Conservation (phyloP, 768 basidiomycete genomes). For the Cantharellus cinnabarinus region DNA sequence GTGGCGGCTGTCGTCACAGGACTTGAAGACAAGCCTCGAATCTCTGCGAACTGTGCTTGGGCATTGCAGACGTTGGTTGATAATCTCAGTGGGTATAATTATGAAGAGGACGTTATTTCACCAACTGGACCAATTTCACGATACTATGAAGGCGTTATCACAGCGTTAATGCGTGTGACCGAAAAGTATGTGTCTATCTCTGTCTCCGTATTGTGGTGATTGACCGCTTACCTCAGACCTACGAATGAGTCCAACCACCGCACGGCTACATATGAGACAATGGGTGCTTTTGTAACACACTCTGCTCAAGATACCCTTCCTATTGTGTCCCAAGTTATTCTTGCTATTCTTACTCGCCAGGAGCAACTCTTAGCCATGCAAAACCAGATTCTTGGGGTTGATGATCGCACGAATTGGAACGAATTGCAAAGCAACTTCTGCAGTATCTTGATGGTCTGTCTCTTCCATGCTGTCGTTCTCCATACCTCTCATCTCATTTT, state of each 20-base stretch:
- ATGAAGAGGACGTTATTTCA: slow-evolving; percentile 36
- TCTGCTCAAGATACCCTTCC: slow-evolving; percentile 58
- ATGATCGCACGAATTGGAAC: slow-evolving; percentile 98
- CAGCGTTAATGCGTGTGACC: slow-evolving; percentile 66
- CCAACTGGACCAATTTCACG: slow-evolving; percentile 54
- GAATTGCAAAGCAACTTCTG: slow-evolving; percentile 93
- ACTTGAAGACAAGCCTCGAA: slow-evolving; percentile 60
- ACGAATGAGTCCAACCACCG: slow-evolving; percentile 83
- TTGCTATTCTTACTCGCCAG: slow-evolving; percentile 75
- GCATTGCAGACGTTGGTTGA: slow-evolving; percentile 89
- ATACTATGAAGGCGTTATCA: slow-evolving; percentile 74
- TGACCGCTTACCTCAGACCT: slow-evolving; percentile 24
- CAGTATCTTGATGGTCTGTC: slow-evolving; percentile 63
- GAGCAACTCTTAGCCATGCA: slow-evolving; percentile 67
- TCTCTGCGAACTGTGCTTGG: slow-evolving; percentile 90
- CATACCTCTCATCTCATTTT: neutral
- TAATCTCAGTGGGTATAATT: slow-evolving; percentile 51
- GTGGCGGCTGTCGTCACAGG: slow-evolving; percentile 68
- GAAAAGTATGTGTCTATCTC: slow-evolving; percentile 40
- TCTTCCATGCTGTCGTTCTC: neutral
- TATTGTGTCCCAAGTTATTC: slow-evolving; percentile 62
- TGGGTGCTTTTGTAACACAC: slow-evolving; percentile 68
- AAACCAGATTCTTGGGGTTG: slow-evolving; percentile 85
- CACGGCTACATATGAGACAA: slow-evolving; percentile 90
- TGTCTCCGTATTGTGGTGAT: neutral